These are phyloP conservation scores for Penicillium hordei DNA, from an alignment of 2,329 filamentous ascomycete species.

Conservation along the genomic window DNA sequence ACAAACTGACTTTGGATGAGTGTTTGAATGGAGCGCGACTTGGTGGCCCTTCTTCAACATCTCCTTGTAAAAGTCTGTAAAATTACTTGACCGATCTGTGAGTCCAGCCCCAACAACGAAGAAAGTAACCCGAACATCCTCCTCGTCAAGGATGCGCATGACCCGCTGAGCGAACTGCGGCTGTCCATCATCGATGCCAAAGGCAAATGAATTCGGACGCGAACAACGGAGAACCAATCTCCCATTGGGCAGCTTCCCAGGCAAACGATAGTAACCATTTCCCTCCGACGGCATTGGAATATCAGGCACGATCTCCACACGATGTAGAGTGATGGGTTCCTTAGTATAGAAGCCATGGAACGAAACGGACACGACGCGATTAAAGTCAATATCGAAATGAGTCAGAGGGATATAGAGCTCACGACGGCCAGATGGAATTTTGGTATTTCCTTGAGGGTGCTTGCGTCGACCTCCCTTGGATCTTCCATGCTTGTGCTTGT, in stretches of 20 bases:
- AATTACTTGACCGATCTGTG: constrained; percentile 58
- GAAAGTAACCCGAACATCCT: constrained; percentile 66
- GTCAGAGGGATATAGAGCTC: constrained; percentile 67
- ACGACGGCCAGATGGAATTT: neutral
- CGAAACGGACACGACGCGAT: constrained; percentile 58
- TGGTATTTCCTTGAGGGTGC: neutral
- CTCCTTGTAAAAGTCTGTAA: constrained; percentile 63
- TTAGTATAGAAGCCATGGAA: constrained; percentile 64
- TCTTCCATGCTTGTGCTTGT: neutral
- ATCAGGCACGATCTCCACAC: constrained; percentile 60
- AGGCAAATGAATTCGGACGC: constrained; percentile 68
- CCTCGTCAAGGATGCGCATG: constrained; percentile 61
- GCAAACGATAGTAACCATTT: constrained; percentile 49
- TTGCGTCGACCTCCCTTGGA: neutral
- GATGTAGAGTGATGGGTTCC: constrained; percentile 53
- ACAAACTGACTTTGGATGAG: constrained; percentile 58
- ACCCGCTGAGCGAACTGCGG: constrained; percentile 61
- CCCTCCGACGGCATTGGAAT: constrained; percentile 44
- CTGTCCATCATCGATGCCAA: constrained; percentile 69
- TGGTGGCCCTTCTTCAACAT: constrained; percentile 65
- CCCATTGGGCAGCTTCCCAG: constrained; percentile 61
- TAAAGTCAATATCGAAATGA: constrained; percentile 64
- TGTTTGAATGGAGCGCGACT: constrained; percentile 67
- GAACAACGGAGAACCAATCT: constrained; percentile 64
- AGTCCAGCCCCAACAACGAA: constrained; percentile 68